A percentile compares a stretch with the other conserved stretches of the same genome.
Conservation (phyloP, 768 basidiomycete genomes). For the Neoboletus magnificus region DNA sequence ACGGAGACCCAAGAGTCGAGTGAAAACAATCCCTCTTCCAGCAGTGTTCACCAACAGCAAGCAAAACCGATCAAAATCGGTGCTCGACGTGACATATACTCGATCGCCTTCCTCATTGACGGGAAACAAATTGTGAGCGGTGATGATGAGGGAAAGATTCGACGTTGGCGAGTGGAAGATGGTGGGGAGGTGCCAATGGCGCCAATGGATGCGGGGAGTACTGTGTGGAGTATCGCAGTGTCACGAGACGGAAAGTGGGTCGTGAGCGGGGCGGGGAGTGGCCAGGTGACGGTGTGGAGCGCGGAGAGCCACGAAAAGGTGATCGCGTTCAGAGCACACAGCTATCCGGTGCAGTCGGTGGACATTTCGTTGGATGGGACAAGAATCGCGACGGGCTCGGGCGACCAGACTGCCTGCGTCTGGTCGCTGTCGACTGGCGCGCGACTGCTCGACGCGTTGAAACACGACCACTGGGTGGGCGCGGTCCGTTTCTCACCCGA, state of each 20-base stretch:
- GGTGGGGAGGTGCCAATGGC: not conserved
- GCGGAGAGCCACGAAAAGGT: not conserved
- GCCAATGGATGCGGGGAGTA: not conserved
- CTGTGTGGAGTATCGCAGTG: not conserved
- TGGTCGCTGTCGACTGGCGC: not conserved
- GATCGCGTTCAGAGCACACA: not conserved
- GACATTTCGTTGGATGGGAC: not conserved
- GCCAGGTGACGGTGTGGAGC: not conserved
- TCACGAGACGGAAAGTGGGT: not conserved
- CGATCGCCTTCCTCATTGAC: not conserved
- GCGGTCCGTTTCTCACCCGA: not conserved
- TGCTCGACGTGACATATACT: not conserved
- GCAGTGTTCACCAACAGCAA: not conserved
- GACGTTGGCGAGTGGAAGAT: not conserved
- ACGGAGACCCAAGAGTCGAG: not conserved
- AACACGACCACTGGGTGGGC: rapidly evolving
- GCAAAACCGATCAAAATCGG: not conserved
- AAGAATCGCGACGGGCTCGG: not conserved
- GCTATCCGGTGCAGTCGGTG: not conserved
- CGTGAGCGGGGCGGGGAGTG: not conserved
- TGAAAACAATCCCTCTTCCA: not conserved
- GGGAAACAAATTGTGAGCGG: not conserved
- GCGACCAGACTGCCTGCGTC: not conserved
- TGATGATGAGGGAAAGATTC: not conserved
- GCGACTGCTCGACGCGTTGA: not conserved